These are phyloP conservation scores for Coemansia asiatica DNA, from an alignment of 192 early-diverging fungal genomes.

Conservation along the genomic window DNA sequence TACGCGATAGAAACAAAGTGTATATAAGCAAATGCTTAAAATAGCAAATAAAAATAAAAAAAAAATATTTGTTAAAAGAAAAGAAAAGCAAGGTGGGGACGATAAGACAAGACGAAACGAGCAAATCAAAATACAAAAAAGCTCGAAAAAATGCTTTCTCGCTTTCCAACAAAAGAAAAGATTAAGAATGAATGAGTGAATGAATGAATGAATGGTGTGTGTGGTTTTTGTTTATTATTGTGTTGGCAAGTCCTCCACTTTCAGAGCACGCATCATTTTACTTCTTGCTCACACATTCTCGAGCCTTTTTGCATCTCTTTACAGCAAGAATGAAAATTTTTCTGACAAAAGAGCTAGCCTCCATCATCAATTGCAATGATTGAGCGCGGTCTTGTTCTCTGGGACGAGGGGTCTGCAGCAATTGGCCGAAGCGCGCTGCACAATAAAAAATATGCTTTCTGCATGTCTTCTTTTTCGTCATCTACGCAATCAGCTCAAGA, in stretches of 20 bases:
- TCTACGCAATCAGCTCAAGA: not conserved
- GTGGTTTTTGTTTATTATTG: not conserved
- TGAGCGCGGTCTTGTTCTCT: not conserved
- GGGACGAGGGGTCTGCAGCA: not conserved
- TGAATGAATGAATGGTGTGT: not conserved
- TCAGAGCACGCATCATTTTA: not conserved
- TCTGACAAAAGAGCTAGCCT: not conserved
- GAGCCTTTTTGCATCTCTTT: not conserved
- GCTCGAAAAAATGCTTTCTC: not conserved
- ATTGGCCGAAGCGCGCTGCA: not conserved
- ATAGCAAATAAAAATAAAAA: constrained; percentile 4
- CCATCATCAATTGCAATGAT: not conserved
- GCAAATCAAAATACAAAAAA: not conserved
- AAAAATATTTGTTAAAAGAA: not conserved
- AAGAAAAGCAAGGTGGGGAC: too few relatives aligned
- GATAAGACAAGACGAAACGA: not conserved
- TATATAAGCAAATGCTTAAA: too few relatives aligned
- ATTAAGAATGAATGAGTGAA: too few relatives aligned
- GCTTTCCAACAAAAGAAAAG: too few relatives aligned
- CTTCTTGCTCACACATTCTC: not conserved
- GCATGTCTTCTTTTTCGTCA: not conserved
- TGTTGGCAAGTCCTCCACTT: not conserved
- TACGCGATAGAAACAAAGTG: not conserved
- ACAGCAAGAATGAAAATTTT: not conserved
- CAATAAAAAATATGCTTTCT: not conserved